Percentiles rank a stretch among this genome's conserved stretches.
These are phyloP conservation scores for Xylariales sp. DNA, from an alignment of 2,329 filamentous ascomycete species.

Conservation along the genomic window DNA sequence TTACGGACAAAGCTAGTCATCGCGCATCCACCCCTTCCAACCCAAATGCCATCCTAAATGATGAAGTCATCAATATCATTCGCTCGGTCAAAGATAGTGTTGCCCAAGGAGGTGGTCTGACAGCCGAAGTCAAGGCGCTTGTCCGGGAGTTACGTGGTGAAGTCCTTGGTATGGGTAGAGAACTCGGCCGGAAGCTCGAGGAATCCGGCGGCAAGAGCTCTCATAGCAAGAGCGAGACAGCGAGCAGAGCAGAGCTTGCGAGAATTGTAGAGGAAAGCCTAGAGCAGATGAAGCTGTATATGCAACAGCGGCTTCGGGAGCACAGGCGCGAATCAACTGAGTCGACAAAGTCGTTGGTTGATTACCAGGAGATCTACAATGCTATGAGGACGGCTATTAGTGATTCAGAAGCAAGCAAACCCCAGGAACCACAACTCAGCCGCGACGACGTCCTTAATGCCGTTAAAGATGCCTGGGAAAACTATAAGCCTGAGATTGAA, in stretches of 20 bases:
- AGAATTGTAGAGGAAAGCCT: constrained; percentile 84
- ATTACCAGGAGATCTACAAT: constrained; percentile 87
- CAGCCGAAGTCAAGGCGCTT: constrained; percentile 89
- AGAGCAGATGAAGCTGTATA: constrained; percentile 83
- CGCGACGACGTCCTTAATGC: constrained; percentile 88
- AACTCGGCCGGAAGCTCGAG: constrained; percentile 88
- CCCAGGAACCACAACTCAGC: constrained; percentile 65
- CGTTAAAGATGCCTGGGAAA: constrained; percentile 91
- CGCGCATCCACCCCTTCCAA: constrained; percentile 61
- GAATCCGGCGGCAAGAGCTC: constrained; percentile 63
- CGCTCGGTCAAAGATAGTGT: constrained; percentile 92
- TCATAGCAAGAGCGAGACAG: constrained; percentile 59
- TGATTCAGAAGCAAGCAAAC: constrained; percentile 66
- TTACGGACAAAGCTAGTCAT: constrained; percentile 57
- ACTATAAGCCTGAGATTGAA: constrained; percentile 92
- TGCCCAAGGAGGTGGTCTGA: constrained; percentile 86
- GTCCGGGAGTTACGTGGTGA: constrained; percentile 91
- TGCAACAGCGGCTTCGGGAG: constrained; percentile 82
- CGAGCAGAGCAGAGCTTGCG: constrained; percentile 75
- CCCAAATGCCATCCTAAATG: constrained; percentile 70
- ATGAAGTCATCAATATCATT: constrained; percentile 85
- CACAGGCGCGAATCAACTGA: constrained; percentile 76
- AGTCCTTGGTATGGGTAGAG: constrained; percentile 92
- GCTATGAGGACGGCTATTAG: constrained; percentile 81
- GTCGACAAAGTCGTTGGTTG: constrained; percentile 71